A percentile compares a stretch with the other conserved stretches of the same genome.
These are phyloP conservation scores for Fraxinus floribunda DNA, from an alignment of 305 asterid species.

Conservation along the genomic window DNA sequence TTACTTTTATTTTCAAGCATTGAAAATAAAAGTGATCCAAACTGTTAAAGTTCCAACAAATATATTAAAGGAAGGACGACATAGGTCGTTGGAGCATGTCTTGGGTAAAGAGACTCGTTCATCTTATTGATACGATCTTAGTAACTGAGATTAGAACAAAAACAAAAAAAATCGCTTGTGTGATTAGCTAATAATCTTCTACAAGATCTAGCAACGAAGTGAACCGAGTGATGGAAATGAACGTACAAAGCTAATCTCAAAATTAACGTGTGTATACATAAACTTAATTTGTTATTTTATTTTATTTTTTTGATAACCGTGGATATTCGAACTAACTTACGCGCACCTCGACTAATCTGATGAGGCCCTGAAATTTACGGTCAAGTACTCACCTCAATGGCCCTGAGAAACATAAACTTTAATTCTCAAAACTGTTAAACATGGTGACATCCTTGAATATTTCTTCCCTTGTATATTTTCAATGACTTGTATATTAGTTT, in stretches of 20 bases:
- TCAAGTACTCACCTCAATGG: too few species aligned
- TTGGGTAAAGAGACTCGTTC: neutral
- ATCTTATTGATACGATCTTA: neutral
- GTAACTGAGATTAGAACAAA: neutral
- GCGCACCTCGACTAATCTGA: too few species aligned
- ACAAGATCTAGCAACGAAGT: neutral
- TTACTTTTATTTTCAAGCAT: neutral
- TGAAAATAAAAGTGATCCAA: neutral
- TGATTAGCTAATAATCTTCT: neutral
- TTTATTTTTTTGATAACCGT: too few species aligned
- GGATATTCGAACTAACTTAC: too few species aligned
- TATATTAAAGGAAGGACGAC: neutral
- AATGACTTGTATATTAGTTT: neutral
- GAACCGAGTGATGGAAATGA: neutral
- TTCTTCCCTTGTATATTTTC: neutral
- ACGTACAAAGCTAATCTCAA: neutral
- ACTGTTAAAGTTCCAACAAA: neutral
- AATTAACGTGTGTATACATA: neutral
- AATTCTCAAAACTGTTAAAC: neutral
- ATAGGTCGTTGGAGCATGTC: neutral
- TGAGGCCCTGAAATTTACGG: too few species aligned
- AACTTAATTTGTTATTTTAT: neutral
- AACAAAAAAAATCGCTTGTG: neutral
- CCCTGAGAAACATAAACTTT: neutral
- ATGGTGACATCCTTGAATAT: neutral